Evolutionary conservation across 1,284 basidiomycete species (phyloP), one percentile per base, ranked within the genome.

Genomic region (Apiotrichum akiyoshidainum): DNA sequence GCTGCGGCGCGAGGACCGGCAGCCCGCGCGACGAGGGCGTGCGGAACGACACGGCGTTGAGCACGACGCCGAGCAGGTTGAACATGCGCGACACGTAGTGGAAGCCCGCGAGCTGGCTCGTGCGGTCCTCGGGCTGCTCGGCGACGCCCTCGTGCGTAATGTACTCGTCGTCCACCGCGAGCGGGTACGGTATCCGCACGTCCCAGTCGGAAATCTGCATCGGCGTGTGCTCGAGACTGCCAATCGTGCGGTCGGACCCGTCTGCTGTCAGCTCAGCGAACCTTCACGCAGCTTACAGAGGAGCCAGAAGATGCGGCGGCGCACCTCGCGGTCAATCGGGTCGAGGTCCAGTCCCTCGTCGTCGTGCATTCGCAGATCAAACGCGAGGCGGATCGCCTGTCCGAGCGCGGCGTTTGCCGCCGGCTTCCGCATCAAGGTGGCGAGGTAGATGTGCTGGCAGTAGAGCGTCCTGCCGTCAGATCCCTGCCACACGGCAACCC

Each of bases 391-490:
- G 49, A 70, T 66, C 5, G 68, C 68, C 35, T 65, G 63, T 13
- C 65, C 61, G 13, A 70, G 46, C 2, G 54, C 53, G n/a, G 65
- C 53, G 50, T 70, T 68, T 37, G 68, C 68, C 2, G 54, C 53
- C 45, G 66, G 59, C 5, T 61, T 60, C 6, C 63, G 55, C n/a
- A 65, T 66, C 12, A 67, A 59, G 1, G 67, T 67, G 5, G 66
- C 66, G 39, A 70, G 65, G 54, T 70, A 70, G 45, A 70, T 68
- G 53, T 70, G 69, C 21, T 68, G 65, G 54, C 64, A 66, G 58
- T 68, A 68, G 37, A 68, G 58, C 2, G 64, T 68, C 6, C 67
- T 68, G 57, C 31, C 6, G 26, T 33, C 19, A 22, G 22, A 46
- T 17, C 46, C n/a, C n/a, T 13, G 16, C 6, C 13, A 26, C 19